Conservation (phyloP, 345 rosid species). For the Syzygium aqueum region DNA sequence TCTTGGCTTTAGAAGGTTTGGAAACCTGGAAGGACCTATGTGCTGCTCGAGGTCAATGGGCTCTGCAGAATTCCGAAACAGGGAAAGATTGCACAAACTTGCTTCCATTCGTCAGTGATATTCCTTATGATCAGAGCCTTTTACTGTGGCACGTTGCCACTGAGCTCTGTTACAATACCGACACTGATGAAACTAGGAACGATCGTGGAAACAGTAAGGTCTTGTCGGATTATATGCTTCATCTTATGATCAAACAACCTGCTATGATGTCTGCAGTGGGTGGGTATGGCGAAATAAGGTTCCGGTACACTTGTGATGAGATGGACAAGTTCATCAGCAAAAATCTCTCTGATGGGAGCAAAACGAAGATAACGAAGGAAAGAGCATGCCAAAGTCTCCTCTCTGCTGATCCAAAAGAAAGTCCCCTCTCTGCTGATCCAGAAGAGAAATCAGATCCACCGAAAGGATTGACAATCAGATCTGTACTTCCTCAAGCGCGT, state of each 20-base stretch:
- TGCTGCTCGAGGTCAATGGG: no score
- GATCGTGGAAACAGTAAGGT: not conserved
- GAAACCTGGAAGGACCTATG: no score
- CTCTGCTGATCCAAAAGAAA: no score
- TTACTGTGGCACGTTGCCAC: no score
- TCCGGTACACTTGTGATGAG: not conserved
- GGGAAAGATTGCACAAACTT: no score
- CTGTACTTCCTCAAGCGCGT: no score
- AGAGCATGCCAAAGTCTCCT: no score
- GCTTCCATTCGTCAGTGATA: fast-evolving
- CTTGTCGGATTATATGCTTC: not conserved
- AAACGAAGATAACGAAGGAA: no score
- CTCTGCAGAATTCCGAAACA: fast-evolving
- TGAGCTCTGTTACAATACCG: fast-evolving
- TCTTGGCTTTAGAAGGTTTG: no score
- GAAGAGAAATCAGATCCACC: fast-evolving
- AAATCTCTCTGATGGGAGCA: fast-evolving
- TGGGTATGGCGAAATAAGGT: not conserved
- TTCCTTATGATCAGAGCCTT: no score
- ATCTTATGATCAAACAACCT: not conserved
- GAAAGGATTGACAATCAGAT: fast-evolving
- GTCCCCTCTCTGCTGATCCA: no score
- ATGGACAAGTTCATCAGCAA: fast-evolving
- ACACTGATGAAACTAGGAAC: no score
- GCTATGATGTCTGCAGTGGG: not conserved